Evolutionary conservation across 441 rosid species (phyloP).

Genomic region (Raphanus hybrid): DNA sequence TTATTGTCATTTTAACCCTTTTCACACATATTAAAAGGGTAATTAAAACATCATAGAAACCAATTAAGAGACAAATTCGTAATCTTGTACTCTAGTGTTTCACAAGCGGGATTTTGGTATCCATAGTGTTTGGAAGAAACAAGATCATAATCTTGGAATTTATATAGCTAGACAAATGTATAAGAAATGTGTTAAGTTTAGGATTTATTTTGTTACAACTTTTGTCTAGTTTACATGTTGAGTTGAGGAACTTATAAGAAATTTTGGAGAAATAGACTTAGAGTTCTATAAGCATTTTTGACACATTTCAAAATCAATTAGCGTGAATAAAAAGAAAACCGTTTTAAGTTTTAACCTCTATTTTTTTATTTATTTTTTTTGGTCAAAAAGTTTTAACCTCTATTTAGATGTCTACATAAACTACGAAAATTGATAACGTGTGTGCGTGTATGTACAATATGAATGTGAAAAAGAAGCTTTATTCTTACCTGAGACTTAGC

Average conservation of each 20-base stretch:
- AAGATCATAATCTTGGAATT: slow-evolving; percentile 10
- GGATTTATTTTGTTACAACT: background rate
- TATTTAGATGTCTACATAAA: slow-evolving; percentile 5
- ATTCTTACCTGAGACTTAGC: slow-evolving; percentile 71
- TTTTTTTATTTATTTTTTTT: too few species aligned
- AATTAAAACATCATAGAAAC: background rate
- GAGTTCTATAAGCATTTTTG: background rate
- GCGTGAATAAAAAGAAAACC: background rate
- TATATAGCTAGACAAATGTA: background rate
- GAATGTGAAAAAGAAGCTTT: background rate
- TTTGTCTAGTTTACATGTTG: background rate
- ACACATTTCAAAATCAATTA: background rate
- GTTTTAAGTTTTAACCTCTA: background rate
- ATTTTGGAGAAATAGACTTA: background rate
- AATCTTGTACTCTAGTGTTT: background rate
- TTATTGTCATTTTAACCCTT: background rate
- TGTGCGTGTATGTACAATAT: background rate
- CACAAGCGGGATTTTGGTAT: background rate
- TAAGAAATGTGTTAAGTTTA: background rate
- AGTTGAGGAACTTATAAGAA: too few species aligned
- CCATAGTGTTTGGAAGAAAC: background rate
- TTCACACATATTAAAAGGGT: background rate
- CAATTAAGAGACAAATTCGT: background rate
- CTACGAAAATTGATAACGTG: background rate
- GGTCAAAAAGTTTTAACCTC: background rate